Evolutionary conservation across 305 asterid genomes (phyloP).

Genomic region (Solanum hybrid): DNA sequence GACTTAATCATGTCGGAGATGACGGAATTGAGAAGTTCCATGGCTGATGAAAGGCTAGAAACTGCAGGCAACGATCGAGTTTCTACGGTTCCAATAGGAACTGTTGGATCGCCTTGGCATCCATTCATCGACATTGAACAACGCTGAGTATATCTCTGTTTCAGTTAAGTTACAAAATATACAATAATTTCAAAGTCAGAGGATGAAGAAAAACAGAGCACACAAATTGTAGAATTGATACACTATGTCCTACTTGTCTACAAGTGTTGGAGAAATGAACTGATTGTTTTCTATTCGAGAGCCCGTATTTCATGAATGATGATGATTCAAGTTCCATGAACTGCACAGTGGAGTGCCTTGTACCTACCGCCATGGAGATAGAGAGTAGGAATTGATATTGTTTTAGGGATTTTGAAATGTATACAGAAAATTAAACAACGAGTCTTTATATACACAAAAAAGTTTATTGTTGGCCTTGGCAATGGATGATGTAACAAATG

Average conservation of each 20-base stretch:
- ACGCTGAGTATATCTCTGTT: conserved; percentile 31
- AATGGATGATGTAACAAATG: background rate
- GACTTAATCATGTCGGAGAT: conserved; percentile 33
- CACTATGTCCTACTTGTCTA: conserved; percentile 16
- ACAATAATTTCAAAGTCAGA: background rate
- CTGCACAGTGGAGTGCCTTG: conserved; percentile 28
- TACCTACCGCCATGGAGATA: conserved; percentile 21
- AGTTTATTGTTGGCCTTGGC: background rate
- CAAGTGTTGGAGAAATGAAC: conserved; percentile 29
- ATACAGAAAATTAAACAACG: background rate
- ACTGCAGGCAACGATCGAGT: conserved; percentile 48
- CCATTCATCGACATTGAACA: conserved; percentile 60
- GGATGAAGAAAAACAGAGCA: background rate
- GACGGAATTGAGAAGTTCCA: conserved; percentile 52
- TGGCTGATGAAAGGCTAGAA: conserved; percentile 37
- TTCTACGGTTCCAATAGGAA: conserved; percentile 54
- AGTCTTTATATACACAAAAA: background rate
- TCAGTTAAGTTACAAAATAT: too few relatives aligned
- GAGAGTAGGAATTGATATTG: background rate
- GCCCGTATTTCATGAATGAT: conserved; percentile 13
- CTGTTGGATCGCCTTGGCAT: conserved; percentile 47
- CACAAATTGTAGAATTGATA: background rate
- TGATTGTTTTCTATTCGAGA: conserved; percentile 28
- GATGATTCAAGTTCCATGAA: conserved; percentile 32
- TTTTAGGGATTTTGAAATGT: background rate